Base-by-base conservation (phyloP, 2,329 filamentous ascomycete species). In the Colletotrichum zoysiae region DNA sequence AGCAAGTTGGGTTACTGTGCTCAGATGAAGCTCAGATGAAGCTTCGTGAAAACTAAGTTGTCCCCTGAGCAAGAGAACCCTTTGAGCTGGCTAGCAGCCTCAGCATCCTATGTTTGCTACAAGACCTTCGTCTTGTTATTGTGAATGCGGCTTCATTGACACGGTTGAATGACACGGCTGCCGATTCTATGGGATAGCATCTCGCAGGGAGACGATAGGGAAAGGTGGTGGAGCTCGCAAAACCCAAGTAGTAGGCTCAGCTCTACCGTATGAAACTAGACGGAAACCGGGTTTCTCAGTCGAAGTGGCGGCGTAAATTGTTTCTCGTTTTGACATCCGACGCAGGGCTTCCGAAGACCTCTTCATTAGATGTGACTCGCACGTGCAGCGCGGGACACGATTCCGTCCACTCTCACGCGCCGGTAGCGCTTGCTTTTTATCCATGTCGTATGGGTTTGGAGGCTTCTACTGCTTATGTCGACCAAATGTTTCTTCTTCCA, bases 261-360 rank as follows among this genome's bases (percentile, higher is more conserved):
- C 64, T 62, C 51, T 23, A 26, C 46, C n/a, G 56, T 40, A n/a
- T n/a, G 42, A 30, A 58, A 55, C 12, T 26, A 42, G 35, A 12
- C 40, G 11, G 56, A 57, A 35, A 50, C 44, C 64, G 40, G 30
- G 44, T 48, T 57, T 59, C 5, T 14, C 23, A 33, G 35, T 11
- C 30, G 20, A 38, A 42, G 46, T 26, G 14, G 30, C 35, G 50
- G 65, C 44, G 44, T 18, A 8, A 8, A 16, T 46, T 48, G 57
- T 35, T 48, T 60, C 70, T 44, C 6, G 26, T 38, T 8, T 8
- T 48, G 30, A 38, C 44, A n/a, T 40, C 57, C 33, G 59, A 68
- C 50, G 65, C 70, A 72, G 70, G 70, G 60, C 46, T 71, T 69
- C 38, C 65, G 60, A 65, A 71, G 69, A 71, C 51, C 55, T 50